Evolutionary conservation across 495 filamentous ascomycete genomes (phyloP).

Genomic region (Achaetomiella virescens): DNA sequence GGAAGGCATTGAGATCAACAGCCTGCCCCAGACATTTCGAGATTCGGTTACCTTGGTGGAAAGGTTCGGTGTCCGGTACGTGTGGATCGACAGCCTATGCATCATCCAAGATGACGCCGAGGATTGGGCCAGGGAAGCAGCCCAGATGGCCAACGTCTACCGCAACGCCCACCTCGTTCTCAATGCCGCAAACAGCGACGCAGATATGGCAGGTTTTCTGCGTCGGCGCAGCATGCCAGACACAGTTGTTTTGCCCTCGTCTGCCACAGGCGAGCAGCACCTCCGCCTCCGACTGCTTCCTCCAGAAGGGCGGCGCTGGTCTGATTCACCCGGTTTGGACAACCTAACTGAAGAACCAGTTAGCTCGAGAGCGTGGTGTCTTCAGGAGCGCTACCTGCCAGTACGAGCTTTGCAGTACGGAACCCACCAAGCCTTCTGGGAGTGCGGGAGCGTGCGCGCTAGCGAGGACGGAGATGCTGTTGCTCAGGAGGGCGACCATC

Average conservation of each 20-base stretch:
- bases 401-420: slow-evolving; percentile 25
- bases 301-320: background rate
- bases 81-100: slow-evolving; percentile 45
- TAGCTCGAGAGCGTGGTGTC: slow-evolving; percentile 30
- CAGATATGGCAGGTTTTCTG: slow-evolving; percentile 20
- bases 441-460: slow-evolving; percentile 20
- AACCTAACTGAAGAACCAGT: slow-evolving; percentile 19
- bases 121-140: slow-evolving; percentile 35
- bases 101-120: slow-evolving; percentile 37
- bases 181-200: slow-evolving; percentile 10
- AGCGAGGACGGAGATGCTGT: slow-evolving; percentile 18
- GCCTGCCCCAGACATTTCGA: slow-evolving; percentile 22
- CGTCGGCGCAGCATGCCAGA: background rate
- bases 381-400: slow-evolving; percentile 31
- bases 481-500: slow-evolving; percentile 12
- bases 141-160: slow-evolving; percentile 37
- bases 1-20: slow-evolving; percentile 17
- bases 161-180: slow-evolving; percentile 28
- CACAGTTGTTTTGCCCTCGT: slow-evolving; percentile 1
- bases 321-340: background rate
- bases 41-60: slow-evolving; percentile 15
- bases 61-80: slow-evolving; percentile 28
- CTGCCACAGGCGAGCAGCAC: background rate
- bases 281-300: slow-evolving; percentile 15
- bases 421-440: slow-evolving; percentile 25